These are phyloP conservation scores for Candida sp. DNA, from an alignment of 1,139 yeast species.

Conservation along the genomic window DNA sequence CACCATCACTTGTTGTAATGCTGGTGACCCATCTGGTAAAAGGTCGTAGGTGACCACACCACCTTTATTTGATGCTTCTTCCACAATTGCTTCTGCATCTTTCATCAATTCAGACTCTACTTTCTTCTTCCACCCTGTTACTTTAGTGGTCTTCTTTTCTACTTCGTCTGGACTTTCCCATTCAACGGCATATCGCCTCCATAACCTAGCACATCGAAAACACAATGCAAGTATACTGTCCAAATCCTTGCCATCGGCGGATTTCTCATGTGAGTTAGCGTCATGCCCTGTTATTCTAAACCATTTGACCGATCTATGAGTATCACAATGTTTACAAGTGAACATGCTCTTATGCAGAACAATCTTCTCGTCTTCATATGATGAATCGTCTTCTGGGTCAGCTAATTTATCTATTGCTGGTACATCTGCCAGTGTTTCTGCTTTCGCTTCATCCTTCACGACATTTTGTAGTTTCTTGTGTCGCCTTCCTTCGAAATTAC, in stretches of 20 bases:
- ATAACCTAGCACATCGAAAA: constrained; percentile 79
- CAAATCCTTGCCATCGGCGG: constrained; percentile 19
- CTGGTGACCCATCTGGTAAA: not conserved
- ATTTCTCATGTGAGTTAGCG: constrained; percentile 19
- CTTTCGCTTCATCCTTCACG: constrained; percentile 24
- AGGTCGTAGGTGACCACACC: constrained; percentile 13
- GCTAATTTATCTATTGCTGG: constrained; percentile 38
- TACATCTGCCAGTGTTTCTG: constrained; percentile 9
- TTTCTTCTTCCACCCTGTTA: constrained; percentile 53
- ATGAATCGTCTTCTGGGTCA: constrained; percentile 69
- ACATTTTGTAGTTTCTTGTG: constrained; percentile 48
- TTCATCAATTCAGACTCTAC: constrained; percentile 70
- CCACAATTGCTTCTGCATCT: constrained; percentile 60
- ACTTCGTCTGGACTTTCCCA: constrained; percentile 86
- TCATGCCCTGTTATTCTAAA: constrained; percentile 66
- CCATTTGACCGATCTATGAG: constrained; percentile 60
- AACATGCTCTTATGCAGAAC: constrained; percentile 30
- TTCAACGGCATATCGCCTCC: constrained; percentile 88
- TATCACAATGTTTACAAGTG: constrained; percentile 64
- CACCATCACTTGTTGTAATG: not conserved
- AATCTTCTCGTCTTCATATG: constrained; percentile 56
- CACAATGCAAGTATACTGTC: constrained; percentile 56
- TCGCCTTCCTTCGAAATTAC: constrained; percentile 69
- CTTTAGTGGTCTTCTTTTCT: constrained; percentile 39
- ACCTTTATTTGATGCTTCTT: constrained; percentile 32